Percentiles rank a stretch among this genome's conserved stretches.
These are phyloP conservation scores for Dendrobium officinale DNA, from an alignment of 106 monocot species.

Conservation along the genomic window DNA sequence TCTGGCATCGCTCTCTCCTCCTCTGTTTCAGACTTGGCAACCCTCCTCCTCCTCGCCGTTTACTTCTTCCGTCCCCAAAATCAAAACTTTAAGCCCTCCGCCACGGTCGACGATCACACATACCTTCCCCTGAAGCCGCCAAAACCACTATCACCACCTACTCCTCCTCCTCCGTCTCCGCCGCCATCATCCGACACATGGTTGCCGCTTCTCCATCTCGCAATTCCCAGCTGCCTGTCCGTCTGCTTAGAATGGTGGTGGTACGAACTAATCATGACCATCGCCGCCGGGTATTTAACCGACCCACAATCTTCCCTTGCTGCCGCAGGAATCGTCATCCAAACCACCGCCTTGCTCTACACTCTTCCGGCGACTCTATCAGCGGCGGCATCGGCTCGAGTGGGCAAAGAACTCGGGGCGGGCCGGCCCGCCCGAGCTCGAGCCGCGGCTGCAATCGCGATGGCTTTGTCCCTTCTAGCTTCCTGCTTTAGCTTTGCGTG, in stretches of 20 bases:
- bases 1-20: slow-evolving; percentile 38
- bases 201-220: slow-evolving; percentile 25
- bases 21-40: slow-evolving; percentile 29
- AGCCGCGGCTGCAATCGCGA: slow-evolving; percentile 17
- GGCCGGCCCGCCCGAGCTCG: slow-evolving; percentile 24
- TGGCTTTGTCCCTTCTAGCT: slow-evolving; percentile 20
- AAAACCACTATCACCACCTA: background rate
- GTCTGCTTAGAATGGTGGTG: slow-evolving; percentile 63
- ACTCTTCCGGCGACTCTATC: slow-evolving; percentile 36
- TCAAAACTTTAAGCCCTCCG: background rate
- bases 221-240: slow-evolving; percentile 35
- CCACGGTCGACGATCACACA: background rate
- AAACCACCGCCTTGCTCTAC: slow-evolving; percentile 54
- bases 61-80: slow-evolving; percentile 1
- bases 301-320: slow-evolving; percentile 26
- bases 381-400: slow-evolving; percentile 31
- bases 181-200: slow-evolving; percentile 11
- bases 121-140: background rate
- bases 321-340: slow-evolving; percentile 45
- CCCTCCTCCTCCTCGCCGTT: slow-evolving; percentile 20
- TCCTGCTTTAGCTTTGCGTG: slow-evolving; percentile 29
- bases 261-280: slow-evolving; percentile 53
- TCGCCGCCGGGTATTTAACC: slow-evolving; percentile 44
- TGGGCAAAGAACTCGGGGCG: slow-evolving; percentile 59
- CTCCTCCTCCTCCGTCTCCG: background rate